Evolutionary conservation across 2,329 filamentous ascomycete genomes (phyloP).

Genomic region (Sporothrix globosa): DNA sequence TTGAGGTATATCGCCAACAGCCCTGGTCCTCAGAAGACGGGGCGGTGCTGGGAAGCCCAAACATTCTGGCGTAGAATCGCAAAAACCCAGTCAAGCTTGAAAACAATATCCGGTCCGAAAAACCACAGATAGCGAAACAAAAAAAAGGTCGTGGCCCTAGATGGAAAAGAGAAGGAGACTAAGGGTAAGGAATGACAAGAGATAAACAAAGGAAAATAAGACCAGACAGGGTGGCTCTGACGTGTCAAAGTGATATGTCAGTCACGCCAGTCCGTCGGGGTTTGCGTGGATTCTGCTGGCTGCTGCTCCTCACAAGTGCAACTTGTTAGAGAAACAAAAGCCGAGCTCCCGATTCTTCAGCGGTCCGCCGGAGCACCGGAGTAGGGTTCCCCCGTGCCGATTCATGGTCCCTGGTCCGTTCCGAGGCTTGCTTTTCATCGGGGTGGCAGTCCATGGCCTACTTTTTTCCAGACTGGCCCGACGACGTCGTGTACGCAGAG

Average conservation of each 20-base stretch:
- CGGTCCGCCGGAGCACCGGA: not conserved
- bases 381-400: not conserved
- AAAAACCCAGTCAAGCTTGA: not conserved
- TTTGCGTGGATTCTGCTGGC: constrained; percentile 20
- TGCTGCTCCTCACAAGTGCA: not conserved
- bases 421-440: not conserved
- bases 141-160: constrained; percentile 12
- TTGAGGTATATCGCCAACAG: constrained; percentile 5
- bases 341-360: constrained; percentile 22
- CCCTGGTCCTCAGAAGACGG: not conserved
- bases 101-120: not conserved
- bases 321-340: not conserved
- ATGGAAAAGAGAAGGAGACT: not conserved
- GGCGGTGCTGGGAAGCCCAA: not conserved
- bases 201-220: not conserved
- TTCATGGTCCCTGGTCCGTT: not conserved
- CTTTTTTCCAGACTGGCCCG: not conserved
- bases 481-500: constrained; percentile 15
- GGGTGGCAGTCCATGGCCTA: not conserved
- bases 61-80: not conserved
- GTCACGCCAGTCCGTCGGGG: constrained; percentile 7
- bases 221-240: constrained; percentile 6
- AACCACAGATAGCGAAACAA: not conserved
- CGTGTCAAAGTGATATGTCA: constrained; percentile 24
- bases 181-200: not conserved